Evolutionary conservation across 2,329 filamentous ascomycete species (phyloP).

Genomic region (Phialophora macrospora): DNA sequence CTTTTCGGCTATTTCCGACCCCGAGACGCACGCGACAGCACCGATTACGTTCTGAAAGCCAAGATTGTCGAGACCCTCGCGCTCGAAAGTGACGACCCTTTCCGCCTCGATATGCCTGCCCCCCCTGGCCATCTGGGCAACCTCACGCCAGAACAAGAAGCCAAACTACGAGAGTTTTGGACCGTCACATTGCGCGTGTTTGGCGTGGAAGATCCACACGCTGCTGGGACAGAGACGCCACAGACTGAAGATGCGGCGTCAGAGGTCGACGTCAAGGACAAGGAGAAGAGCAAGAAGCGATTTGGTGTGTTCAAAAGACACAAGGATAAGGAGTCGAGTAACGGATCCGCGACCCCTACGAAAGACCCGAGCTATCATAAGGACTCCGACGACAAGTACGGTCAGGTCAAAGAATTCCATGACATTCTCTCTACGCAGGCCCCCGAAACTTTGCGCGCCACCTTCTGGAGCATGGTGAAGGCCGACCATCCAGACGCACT

Average conservation of each 20-base stretch:
- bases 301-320: constrained; percentile 70
- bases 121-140: constrained; percentile 77
- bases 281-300: constrained; percentile 76
- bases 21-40: constrained; percentile 26
- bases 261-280: constrained; percentile 45
- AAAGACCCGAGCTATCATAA: constrained; percentile 46
- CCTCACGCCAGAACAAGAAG: constrained; percentile 85
- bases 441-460: constrained; percentile 76
- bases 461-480: constrained; percentile 94
- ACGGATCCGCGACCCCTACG: constrained; percentile 48
- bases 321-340: constrained; percentile 43
- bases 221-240: constrained; percentile 33
- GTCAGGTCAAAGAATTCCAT: constrained; percentile 83
- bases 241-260: constrained; percentile 38
- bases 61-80: constrained; percentile 43
- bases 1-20: constrained; percentile 27
- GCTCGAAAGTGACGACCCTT: constrained; percentile 24
- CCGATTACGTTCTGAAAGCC: constrained; percentile 39
- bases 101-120: constrained; percentile 37
- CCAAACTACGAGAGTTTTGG: constrained; percentile 89
- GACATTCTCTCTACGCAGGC: constrained; percentile 76
- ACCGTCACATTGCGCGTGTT: constrained; percentile 74
- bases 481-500: constrained; percentile 90
- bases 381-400: constrained; percentile 85
- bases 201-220: constrained; percentile 57